phyloP scores from a whole-genome alignment of 1,139 yeast genomes.

The Wickerhamiella pararugosa region DNA sequence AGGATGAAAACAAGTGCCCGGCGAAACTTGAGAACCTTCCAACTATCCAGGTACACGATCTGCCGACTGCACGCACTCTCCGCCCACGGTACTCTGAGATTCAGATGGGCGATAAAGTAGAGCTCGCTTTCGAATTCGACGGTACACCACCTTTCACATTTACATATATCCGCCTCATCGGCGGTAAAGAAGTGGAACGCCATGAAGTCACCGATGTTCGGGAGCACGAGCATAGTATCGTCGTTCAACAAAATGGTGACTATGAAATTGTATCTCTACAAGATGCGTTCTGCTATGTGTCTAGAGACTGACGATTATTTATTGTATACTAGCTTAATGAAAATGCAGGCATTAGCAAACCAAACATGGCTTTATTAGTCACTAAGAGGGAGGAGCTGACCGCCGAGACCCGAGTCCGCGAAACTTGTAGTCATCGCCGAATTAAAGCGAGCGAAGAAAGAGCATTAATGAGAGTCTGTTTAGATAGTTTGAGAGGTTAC shows the following conservation, averaged over 20 bases:
- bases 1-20: conserved; percentile 63
- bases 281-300: conserved; percentile 54
- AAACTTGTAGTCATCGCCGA: no score
- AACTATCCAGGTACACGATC: conserved; percentile 45
- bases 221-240: conserved; percentile 50
- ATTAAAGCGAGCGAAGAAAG: no score
- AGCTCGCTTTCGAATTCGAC: conserved; percentile 37
- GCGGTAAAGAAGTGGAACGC: conserved; percentile 51
- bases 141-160: conserved; percentile 37
- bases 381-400: no score
- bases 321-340: conserved; percentile 1
- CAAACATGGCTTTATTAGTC: no score
- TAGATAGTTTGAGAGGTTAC: no score
- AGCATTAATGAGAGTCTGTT: no score
- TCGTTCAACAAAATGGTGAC: conserved; percentile 79
- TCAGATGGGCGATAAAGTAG: conserved; percentile 56
- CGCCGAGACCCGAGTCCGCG: no score
- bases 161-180: conserved; percentile 35
- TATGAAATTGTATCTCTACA: conserved; percentile 81
- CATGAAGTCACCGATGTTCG: conserved; percentile 58
- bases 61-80: conserved; percentile 83
- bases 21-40: conserved; percentile 40
- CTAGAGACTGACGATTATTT: background rate
- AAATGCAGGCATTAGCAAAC: no score
- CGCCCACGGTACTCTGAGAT: conserved; percentile 71